Base-by-base conservation (phyloP, 805 yeast species). In the Yarrowia phangngaensis region DNA sequence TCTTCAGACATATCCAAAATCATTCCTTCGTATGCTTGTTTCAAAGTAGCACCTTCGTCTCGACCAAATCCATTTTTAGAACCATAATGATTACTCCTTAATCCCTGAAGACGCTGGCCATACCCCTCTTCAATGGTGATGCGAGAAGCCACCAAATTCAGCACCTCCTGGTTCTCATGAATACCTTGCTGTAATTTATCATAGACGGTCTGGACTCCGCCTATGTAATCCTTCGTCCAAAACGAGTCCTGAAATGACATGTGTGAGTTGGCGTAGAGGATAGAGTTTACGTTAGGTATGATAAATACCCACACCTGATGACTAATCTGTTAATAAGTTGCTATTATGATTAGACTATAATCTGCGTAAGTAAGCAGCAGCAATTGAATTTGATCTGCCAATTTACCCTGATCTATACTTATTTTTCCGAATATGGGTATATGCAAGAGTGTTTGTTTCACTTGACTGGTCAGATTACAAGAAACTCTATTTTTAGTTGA, bases 71-170 rank as follows among this genome's bases (percentile, higher is more conserved):
- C 68, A 20, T 59, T 61, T 15, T 64, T 58, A 2, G 63, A 56
- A 13, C 72, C 68, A 11, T 63, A 59, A 24, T 70, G 69, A 20
- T 64, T 63, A 26, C 58, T 64, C 3, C 68, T 67, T 11, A 75
- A 63, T 1, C 65, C 57, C 30, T 70, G 69, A 29, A 85, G 63
- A 28, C 73, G 75, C 15, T 69, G 65, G 1, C 92, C 92, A 56
- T 79, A 80, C 2, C 68, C 59, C n/a, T 69, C 69, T 59, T 86
- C 95, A 63, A 73, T 73, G 20, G 77, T 81, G 75, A 80, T 78
- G 54, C 90, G 66, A 16, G 76, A 70, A 24, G 75, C 71, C 60
- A 84, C 78, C 49, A 84, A 61, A 16, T 68, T 70, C 7, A 83
- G 68, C 55, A 80, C 77, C 60, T 82, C 82, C 27, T 75, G 76